Evolutionary conservation across 345 rosid genomes (phyloP).

Genomic region (Eucalyptus pauciflora): DNA sequence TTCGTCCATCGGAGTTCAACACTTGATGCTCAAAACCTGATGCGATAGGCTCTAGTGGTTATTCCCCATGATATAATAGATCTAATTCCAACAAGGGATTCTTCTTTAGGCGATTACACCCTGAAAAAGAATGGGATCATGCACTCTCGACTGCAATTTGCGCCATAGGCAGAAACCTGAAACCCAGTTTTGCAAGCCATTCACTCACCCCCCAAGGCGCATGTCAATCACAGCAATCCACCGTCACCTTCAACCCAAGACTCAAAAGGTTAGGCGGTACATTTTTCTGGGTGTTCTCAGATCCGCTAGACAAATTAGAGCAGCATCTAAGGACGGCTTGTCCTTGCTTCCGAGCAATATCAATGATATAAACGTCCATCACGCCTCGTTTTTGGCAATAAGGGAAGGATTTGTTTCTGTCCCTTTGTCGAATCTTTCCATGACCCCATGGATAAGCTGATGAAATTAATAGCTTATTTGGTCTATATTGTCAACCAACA

Average conservation of each 20-base stretch:
- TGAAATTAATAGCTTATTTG: background rate
- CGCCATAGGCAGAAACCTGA: too few relatives aligned
- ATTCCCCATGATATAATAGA: too few relatives aligned
- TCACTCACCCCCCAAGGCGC: background rate
- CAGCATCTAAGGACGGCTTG: background rate
- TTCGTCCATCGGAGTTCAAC: too few relatives aligned
- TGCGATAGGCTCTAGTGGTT: too few relatives aligned
- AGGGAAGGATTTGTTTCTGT: background rate
- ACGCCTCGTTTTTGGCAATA: background rate
- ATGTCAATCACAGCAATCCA: background rate
- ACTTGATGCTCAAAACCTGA: too few relatives aligned
- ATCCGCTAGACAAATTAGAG: background rate
- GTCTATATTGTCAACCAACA: background rate
- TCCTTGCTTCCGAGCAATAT: background rate
- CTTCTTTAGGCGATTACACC: too few relatives aligned
- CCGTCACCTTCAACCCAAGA: background rate
- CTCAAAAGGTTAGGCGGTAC: background rate
- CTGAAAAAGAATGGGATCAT: too few relatives aligned
- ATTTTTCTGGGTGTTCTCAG: background rate
- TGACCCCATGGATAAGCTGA: background rate
- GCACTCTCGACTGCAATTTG: too few relatives aligned
- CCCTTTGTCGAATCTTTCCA: background rate
- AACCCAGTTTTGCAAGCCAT: too few relatives aligned
- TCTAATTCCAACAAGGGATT: too few relatives aligned
- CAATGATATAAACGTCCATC: background rate